phyloP scores from a whole-genome alignment of 495 filamentous ascomycete genomes.

The Platismatia glauca region DNA sequence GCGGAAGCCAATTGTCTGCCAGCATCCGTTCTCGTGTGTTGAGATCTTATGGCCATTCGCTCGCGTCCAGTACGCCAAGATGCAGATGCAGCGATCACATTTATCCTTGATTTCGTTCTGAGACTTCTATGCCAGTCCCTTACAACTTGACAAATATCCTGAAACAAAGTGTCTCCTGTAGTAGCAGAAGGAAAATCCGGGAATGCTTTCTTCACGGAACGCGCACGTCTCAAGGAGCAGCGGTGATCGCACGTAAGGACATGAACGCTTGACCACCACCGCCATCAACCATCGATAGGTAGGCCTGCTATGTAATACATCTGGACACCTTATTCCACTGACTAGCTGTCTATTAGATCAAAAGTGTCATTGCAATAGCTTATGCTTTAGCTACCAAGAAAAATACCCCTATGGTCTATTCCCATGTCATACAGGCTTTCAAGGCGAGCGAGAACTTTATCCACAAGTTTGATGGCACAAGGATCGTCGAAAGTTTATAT shows the following conservation, averaged over 20 bases:
- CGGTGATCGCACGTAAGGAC: constrained; percentile 1
- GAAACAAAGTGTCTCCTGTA: too few species aligned
- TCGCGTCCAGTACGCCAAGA: too few species aligned
- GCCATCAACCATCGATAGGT: constrained; percentile 9
- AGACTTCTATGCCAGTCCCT: too few species aligned
- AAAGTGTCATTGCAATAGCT: constrained; percentile 15
- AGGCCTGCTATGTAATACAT: constrained; percentile 12
- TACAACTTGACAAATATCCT: too few species aligned
- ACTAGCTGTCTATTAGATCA: constrained; percentile 2
- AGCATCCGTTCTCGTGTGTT: too few species aligned
- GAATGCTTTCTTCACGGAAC: constrained; percentile 6
- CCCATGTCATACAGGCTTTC: constrained; percentile 8
- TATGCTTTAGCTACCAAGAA: constrained; percentile 13
- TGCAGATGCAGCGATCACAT: too few species aligned
- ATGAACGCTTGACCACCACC: constrained; percentile 9
- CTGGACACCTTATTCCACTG: constrained; percentile 7
- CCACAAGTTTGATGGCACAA: constrained; percentile 12
- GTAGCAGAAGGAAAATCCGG: constrained; percentile 14
- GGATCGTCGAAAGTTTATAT: constrained; percentile 3
- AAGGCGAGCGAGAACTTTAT: constrained; percentile 17
- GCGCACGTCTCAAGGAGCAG: constrained; percentile 10
- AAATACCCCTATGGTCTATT: constrained; percentile 9
- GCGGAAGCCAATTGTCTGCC: too few species aligned
- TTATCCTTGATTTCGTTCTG: too few species aligned
- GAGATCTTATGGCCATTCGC: too few species aligned